These are phyloP conservation scores for Alternaria incomplexa DNA, from an alignment of 2,329 filamentous ascomycete genomes.

Conservation along the genomic window DNA sequence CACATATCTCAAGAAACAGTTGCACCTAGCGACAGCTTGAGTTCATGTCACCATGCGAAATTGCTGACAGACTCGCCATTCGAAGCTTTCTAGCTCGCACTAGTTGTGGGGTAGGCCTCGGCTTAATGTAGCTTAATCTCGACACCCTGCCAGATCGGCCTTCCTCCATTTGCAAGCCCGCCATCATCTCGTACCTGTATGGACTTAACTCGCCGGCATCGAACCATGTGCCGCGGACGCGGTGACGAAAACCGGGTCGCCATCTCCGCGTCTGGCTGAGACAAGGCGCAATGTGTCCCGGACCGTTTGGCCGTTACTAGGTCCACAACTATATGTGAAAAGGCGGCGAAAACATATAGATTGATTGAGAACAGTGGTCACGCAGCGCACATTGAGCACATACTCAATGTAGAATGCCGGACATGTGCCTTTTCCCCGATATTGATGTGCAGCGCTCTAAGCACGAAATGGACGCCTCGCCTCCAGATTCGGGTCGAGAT, in stretches of 20 bases:
- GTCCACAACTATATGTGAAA: constrained; percentile 21
- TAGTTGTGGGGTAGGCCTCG: constrained; percentile 14
- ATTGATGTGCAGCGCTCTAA: constrained; percentile 25
- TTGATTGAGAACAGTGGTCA: constrained; percentile 42
- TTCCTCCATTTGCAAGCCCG: background rate
- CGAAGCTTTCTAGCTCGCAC: constrained; percentile 1
- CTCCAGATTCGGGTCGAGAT: constrained; percentile 13
- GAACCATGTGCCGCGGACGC: constrained; percentile 6
- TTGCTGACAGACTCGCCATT: background rate
- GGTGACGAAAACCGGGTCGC: constrained; percentile 5
- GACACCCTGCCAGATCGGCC: constrained; percentile 1
- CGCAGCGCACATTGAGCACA: constrained; percentile 18
- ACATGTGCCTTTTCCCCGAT: constrained; percentile 25
- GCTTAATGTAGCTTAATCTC: constrained; percentile 23
- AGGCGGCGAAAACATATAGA: constrained; percentile 42
- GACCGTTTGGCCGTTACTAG: constrained; percentile 45
- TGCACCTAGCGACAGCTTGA: background rate
- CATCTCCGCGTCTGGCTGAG: constrained; percentile 2
- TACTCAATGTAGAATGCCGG: constrained; percentile 15
- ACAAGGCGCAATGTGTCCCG: constrained; percentile 27
- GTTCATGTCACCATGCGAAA: background rate
- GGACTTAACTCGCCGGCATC: background rate
- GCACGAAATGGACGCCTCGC: constrained; percentile 15
- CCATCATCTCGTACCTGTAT: background rate
- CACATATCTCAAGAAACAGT: background rate